Percentiles rank a stretch among this genome's conserved stretches.
Evolutionary conservation across 768 basidiomycete species (phyloP).

Genomic region (Boletus sp.): DNA sequence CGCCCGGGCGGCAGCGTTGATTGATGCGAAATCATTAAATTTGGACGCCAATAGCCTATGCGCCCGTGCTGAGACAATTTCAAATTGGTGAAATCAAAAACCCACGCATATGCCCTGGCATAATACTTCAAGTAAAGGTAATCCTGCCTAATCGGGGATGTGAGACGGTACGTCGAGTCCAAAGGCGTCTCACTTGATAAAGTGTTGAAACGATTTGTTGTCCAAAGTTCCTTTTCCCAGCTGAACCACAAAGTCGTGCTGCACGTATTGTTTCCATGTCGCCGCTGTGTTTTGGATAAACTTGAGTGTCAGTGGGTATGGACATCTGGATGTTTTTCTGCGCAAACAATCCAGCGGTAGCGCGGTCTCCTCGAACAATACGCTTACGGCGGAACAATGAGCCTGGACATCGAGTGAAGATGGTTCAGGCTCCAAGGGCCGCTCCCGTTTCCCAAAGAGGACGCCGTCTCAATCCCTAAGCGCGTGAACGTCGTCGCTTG

Average conservation of each 20-base stretch:
- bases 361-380: background rate
- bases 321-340: background rate
- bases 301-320: background rate
- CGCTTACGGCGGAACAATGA: conserved; percentile 2
- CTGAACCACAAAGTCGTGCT: conserved; percentile 2
- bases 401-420: background rate
- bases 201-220: conserved; percentile 2
- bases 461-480: background rate
- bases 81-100: background rate
- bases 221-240: conserved; percentile 1
- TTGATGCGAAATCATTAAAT: background rate
- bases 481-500: conserved; percentile 1
- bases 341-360: background rate
- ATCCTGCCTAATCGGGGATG: background rate
- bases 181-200: background rate
- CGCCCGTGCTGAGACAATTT: background rate
- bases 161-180: background rate
- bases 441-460: background rate
- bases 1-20: background rate
- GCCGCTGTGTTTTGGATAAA: background rate
- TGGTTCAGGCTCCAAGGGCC: background rate
- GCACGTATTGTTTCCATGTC: conserved; percentile 3
- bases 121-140: conserved; percentile 3
- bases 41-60: background rate
- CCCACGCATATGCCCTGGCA: conserved; percentile 4